A percentile compares a stretch with the other conserved stretches of the same genome.
phyloP scores from a whole-genome alignment of 768 basidiomycete species.

The Mycena kentingensis region DNA sequence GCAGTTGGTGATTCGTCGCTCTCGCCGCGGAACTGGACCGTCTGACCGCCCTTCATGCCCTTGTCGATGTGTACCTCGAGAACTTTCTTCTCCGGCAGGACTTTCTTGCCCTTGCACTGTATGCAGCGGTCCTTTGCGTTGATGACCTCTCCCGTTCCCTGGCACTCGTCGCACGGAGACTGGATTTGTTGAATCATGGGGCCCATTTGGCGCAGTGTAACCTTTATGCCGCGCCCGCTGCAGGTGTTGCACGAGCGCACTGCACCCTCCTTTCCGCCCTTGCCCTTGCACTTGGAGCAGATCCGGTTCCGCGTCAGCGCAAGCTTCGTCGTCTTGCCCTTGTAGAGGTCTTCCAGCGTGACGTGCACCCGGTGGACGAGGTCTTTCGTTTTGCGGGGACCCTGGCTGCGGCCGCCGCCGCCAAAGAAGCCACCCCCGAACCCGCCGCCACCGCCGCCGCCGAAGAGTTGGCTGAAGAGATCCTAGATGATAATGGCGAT shows the following conservation, averaged over 20 bases:
- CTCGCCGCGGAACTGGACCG: slow-evolving; percentile 85
- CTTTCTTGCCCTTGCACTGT: slow-evolving; percentile 94
- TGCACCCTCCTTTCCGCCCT: slow-evolving; percentile 96
- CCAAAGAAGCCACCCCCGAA: slow-evolving; percentile 84
- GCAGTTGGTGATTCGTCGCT: slow-evolving; percentile 90
- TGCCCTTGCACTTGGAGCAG: slow-evolving; percentile 91
- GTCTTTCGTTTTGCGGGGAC: slow-evolving; percentile 94
- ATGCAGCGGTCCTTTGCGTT: slow-evolving; percentile 91
- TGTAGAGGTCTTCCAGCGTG: slow-evolving; percentile 97
- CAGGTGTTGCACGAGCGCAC: slow-evolving; percentile 79
- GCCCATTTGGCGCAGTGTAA: slow-evolving; percentile 95
- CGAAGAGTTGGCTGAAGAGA: slow-evolving; percentile 95
- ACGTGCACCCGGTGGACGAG: slow-evolving; percentile 96
- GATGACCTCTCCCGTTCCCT: slow-evolving; percentile 93
- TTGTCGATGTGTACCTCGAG: slow-evolving; percentile 98
- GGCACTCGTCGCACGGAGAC: slow-evolving; percentile 90
- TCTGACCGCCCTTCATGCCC: slow-evolving; percentile 95
- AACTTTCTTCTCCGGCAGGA: slow-evolving; percentile 90
- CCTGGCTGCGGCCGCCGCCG: slow-evolving; percentile 63
- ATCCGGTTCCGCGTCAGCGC: slow-evolving; percentile 94
- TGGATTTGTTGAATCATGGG: slow-evolving; percentile 99
- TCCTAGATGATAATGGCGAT: slow-evolving; percentile 51
- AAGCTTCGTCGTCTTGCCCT: slow-evolving; percentile 97
- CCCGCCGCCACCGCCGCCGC: slow-evolving; percentile 70
- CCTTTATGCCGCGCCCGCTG: slow-evolving; percentile 85